These are phyloP conservation scores for Sugiyamaella boreocaroliniensis DNA, from an alignment of 805 yeast genomes.

Conservation along the genomic window DNA sequence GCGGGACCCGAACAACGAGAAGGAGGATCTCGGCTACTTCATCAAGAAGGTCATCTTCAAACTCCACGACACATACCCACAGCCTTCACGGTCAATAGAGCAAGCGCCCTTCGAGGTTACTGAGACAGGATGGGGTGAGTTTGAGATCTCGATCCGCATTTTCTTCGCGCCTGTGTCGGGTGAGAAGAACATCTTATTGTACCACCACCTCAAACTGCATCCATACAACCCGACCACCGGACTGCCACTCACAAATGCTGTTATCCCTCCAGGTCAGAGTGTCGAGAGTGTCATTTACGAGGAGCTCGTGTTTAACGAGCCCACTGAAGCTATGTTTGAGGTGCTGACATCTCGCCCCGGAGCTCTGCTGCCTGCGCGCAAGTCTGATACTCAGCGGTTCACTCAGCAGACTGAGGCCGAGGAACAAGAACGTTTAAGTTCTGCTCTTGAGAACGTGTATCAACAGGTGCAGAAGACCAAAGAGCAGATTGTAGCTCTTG, in stretches of 20 bases:
- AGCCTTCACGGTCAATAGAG: constrained; percentile 79
- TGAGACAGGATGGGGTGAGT: constrained; percentile 99
- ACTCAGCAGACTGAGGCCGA: constrained; percentile 54
- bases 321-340: constrained; percentile 83
- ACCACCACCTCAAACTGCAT: constrained; percentile 86
- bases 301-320: constrained; percentile 91
- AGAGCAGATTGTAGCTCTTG: constrained; percentile 32
- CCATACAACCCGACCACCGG: constrained; percentile 49
- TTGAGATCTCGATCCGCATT: constrained; percentile 82
- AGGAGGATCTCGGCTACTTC: constrained; percentile 67
- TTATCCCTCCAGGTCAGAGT: constrained; percentile 29
- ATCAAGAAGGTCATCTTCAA: constrained; percentile 90
- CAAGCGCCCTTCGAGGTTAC: constrained; percentile 90
- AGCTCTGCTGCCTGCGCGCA: constrained; percentile 30
- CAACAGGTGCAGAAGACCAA: constrained; percentile 39
- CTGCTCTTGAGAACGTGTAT: constrained; percentile 40
- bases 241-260: constrained; percentile 4
- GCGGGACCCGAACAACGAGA: constrained; percentile 51
- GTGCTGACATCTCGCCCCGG: constrained; percentile 49
- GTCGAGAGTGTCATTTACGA: constrained; percentile 69
- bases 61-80: constrained; percentile 88
- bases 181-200: constrained; percentile 78
- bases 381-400: constrained; percentile 14
- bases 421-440: constrained; percentile 51
- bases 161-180: constrained; percentile 70